Evolutionary conservation across 805 yeast genomes (phyloP).

Genomic region (Barnettozyma pratensis): DNA sequence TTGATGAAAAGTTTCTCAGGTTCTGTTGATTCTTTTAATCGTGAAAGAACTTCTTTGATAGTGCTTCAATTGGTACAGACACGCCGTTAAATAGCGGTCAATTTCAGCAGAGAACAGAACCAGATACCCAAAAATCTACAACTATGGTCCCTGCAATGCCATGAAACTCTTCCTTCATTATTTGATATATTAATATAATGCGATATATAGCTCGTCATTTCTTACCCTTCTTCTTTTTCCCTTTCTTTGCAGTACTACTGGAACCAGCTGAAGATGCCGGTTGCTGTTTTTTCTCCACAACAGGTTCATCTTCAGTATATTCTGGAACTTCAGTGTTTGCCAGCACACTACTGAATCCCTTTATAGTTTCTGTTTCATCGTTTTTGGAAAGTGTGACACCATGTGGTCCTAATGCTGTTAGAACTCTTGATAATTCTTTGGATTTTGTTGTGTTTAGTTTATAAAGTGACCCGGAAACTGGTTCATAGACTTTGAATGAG

Average conservation of each 20-base stretch:
- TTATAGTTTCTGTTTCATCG: conserved; percentile 5
- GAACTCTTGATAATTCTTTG: conserved; percentile 66
- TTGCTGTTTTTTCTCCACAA: conserved; percentile 1
- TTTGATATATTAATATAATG: too few species aligned
- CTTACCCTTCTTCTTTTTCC: conserved; percentile 24
- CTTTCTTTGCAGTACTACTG: conserved; percentile 13
- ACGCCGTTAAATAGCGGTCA: too few species aligned
- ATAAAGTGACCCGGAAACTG: conserved; percentile 58
- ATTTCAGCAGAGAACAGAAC: not conserved
- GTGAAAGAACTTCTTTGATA: too few species aligned
- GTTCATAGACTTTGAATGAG: conserved; percentile 58
- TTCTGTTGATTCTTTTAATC: too few species aligned
- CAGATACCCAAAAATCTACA: not conserved
- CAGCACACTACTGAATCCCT: conserved; percentile 21
- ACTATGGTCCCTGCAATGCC: too few species aligned
- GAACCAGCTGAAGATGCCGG: not conserved
- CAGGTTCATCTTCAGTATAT: conserved; percentile 7
- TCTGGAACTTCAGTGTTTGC: conserved; percentile 22
- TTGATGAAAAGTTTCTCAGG: too few species aligned
- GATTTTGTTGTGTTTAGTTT: conserved; percentile 49
- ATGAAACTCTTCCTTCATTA: too few species aligned
- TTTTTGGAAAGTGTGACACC: conserved; percentile 33
- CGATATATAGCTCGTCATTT: not conserved
- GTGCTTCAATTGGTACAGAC: too few species aligned
- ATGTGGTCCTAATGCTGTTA: conserved; percentile 69